Evolutionary conservation across 768 basidiomycete species (phyloP), one percentile per base, ranked within the genome.

Genomic region (Amanita phalloides): DNA sequence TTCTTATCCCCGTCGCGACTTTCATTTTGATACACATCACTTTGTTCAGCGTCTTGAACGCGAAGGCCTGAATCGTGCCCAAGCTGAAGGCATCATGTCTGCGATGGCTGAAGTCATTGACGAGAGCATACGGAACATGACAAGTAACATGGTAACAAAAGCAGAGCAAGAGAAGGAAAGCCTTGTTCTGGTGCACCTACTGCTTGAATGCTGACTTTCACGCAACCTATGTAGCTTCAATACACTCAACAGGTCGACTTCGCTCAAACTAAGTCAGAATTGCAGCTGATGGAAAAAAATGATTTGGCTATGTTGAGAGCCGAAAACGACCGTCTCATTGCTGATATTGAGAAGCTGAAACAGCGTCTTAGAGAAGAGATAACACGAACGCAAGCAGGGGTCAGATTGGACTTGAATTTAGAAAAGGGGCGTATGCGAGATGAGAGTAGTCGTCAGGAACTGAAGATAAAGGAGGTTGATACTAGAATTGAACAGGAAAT

Each of bases 211-310:
- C 25, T 39, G 25, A 39, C n/a, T 38, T 14, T 6, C 36, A 28
- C 26, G 17, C 36, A 21, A 26, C 30, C 11, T 53, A 32, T 32
- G 41, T 55, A 92, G 90, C 84, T 89, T 59, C 88, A 90, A 60
- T 93, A 93, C 66, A 92, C 89, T 26, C 91, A 94, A 63, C 90
- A 93, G 69, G 94, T 98, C 53, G 94, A 97, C 69, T 96, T 97
- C 66, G 89, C 93, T 3, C 89, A 92, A 65, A 83, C 94, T 56
- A 96, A 96, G 71, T 94, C 92, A 20, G 95, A 96, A 66, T 76
- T 99, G 26, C 90, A 97, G 67, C 72, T 98, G 35, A 90, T 89
- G 76, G 93, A 95, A 73, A 93, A 92, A 78, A 96, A 97, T 58
- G 95, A 99, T 62, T 76, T 96, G 32, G 83, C 91, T 23, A 85